A percentile compares a stretch with the other conserved stretches of the same genome.
These are phyloP conservation scores for Eucalyptus fibrosa DNA, from an alignment of 345 rosid species.

Conservation along the genomic window DNA sequence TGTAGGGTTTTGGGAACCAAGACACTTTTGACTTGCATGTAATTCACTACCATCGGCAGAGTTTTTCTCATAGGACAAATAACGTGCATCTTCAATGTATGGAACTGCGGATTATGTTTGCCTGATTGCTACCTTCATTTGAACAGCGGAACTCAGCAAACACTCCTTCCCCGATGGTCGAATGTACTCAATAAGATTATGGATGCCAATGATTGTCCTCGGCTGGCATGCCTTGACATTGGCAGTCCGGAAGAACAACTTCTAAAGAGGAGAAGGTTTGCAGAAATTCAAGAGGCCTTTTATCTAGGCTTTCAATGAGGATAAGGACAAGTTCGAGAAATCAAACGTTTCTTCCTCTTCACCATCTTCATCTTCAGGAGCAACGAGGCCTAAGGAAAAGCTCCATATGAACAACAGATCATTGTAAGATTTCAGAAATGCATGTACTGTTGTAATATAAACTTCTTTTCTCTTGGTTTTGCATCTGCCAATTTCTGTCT, in stretches of 20 bases:
- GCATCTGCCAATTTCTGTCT: not conserved
- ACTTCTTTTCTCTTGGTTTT: not conserved
- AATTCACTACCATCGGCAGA: not conserved
- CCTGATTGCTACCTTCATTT: not conserved
- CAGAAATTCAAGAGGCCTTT: slow-evolving; percentile 55
- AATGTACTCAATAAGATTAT: slow-evolving; percentile 56
- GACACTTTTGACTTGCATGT: not conserved
- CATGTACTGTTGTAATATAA: not conserved
- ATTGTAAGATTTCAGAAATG: not conserved
- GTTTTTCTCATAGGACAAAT: not conserved
- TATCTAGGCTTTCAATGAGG: slow-evolving; percentile 45
- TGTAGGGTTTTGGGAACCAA: not conserved
- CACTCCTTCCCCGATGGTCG: slow-evolving; percentile 71
- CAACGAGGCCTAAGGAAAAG: not conserved
- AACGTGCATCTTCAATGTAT: not conserved
- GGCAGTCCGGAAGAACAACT: slow-evolving; percentile 38
- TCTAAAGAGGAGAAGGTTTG: slow-evolving; percentile 41
- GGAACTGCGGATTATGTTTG: not conserved
- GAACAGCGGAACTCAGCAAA: slow-evolving; percentile 56
- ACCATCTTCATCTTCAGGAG: slow-evolving; percentile 1
- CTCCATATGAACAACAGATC: not conserved
- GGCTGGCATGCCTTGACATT: slow-evolving; percentile 38
- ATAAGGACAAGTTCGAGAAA: slow-evolving; percentile 39
- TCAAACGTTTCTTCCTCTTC: slow-evolving; percentile 33
- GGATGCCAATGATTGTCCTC: slow-evolving; percentile 48